Percentiles rank a stretch among this genome's conserved stretches.
phyloP scores from a whole-genome alignment of 768 basidiomycete species.

The Kwoniella botswanensis region DNA sequence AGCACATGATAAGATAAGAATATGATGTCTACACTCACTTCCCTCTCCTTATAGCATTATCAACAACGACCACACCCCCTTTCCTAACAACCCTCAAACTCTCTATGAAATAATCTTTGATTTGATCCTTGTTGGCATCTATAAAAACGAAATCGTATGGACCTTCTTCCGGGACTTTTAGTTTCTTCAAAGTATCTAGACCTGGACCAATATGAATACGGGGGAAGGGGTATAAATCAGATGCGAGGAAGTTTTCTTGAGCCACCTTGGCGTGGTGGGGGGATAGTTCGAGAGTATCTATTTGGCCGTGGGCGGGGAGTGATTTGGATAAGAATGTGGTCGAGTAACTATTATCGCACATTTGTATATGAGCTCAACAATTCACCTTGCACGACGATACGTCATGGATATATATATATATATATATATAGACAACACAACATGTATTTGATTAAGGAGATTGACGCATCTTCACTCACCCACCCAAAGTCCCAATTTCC shows the following conservation, averaged over 20 bases:
- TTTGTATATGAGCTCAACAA: no score
- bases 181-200: conserved; percentile 22
- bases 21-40: conserved; percentile 26
- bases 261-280: conserved; percentile 62
- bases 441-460: background rate
- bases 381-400: no score
- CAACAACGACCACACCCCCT: conserved; percentile 65
- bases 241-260: conserved; percentile 65
- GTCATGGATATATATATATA: no score
- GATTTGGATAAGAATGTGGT: conserved; percentile 55
- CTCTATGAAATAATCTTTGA: conserved; percentile 66
- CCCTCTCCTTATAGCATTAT: conserved; percentile 50
- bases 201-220: conserved; percentile 62
- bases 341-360: conserved; percentile 39
- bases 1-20: background rate
- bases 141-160: conserved; percentile 72
- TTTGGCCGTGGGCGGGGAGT: conserved; percentile 53
- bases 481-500: conserved; percentile 72
- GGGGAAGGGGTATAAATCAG: conserved; percentile 64
- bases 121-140: conserved; percentile 71
- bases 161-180: conserved; percentile 27
- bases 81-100: conserved; percentile 67
- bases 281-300: conserved; percentile 56
- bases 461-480: conserved; percentile 59
- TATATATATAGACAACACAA: background rate